Conservation (phyloP, 345 rosid genomes). For the Eucalyptus rudis region DNA sequence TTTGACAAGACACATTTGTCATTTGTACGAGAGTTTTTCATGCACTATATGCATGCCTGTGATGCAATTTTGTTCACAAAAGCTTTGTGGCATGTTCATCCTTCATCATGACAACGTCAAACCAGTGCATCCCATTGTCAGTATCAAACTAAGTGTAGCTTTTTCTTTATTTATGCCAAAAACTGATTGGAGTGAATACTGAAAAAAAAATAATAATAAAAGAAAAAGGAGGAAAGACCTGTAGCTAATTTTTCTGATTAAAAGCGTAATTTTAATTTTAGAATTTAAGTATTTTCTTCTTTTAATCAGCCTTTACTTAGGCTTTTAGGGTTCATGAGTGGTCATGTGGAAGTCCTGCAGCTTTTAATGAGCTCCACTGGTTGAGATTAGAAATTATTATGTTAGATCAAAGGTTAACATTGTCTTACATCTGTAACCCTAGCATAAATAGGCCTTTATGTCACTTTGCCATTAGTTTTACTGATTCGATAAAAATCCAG, state of each 20-base stretch:
- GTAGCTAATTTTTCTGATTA: neutral
- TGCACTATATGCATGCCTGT: neutral
- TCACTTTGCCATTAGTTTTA: neutral
- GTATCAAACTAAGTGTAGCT: neutral
- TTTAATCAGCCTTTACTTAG: neutral
- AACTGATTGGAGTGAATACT: neutral
- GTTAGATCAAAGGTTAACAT: neutral
- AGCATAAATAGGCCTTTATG: neutral
- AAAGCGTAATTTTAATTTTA: neutral
- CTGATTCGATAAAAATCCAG: neutral
- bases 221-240: neutral
- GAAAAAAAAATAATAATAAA: neutral
- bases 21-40: neutral
- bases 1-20: neutral
- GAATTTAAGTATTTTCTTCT: neutral
- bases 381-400: neutral
- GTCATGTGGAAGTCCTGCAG: neutral
- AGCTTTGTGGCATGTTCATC: neutral
- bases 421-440: neutral
- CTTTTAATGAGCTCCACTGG: neutral
- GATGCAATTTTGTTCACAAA: neutral
- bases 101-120: neutral
- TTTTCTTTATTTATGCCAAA: neutral
- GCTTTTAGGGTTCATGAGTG: neutral
- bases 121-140: neutral